Evolutionary conservation across 2,329 filamentous ascomycete species (phyloP).

Genomic region (Aspergillus eucalypticola): DNA sequence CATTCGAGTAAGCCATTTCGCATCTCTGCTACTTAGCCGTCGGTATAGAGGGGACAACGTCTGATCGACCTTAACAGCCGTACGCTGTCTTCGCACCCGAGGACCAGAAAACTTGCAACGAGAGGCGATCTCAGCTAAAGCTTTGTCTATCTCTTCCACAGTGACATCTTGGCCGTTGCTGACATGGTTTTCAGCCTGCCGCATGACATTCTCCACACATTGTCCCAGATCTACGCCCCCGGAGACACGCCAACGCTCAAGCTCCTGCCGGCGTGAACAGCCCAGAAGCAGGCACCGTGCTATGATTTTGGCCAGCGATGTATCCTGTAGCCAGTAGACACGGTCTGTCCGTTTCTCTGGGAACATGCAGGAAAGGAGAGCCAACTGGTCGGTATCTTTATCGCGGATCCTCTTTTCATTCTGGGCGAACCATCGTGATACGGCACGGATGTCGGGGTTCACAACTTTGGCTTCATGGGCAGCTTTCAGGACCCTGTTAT

Average conservation of each 20-base stretch:
- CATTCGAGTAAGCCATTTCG: slow-evolving; percentile 84
- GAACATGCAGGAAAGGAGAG: slow-evolving; percentile 73
- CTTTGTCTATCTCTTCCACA: slow-evolving; percentile 70
- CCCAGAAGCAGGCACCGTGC: slow-evolving; percentile 67
- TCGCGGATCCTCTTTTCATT: slow-evolving; percentile 62
- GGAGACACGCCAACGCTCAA: slow-evolving; percentile 63
- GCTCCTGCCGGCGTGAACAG: slow-evolving; percentile 58
- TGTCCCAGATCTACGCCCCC: slow-evolving; percentile 68
- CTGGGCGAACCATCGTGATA: slow-evolving; percentile 68
- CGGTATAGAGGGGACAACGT: slow-evolving; percentile 60
- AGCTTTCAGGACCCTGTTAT: slow-evolving; percentile 41
- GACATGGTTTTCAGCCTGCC: slow-evolving; percentile 54
- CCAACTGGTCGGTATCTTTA: slow-evolving; percentile 58
- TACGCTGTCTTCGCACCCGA: slow-evolving; percentile 50
- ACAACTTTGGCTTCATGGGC: slow-evolving; percentile 30
- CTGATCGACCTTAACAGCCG: slow-evolving; percentile 44
- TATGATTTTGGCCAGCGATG: slow-evolving; percentile 65
- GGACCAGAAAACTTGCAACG: slow-evolving; percentile 70
- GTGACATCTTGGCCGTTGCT: slow-evolving; percentile 52
- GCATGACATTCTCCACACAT: slow-evolving; percentile 67
- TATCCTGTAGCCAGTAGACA: slow-evolving; percentile 69
- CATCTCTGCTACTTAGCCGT: slow-evolving; percentile 65
- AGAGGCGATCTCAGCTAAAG: slow-evolving; percentile 67
- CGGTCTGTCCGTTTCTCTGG: slow-evolving; percentile 75
- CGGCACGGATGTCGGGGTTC: slow-evolving; percentile 44